These are phyloP conservation scores for Candida smagusa DNA, from an alignment of 1,139 yeast genomes.

Conservation along the genomic window DNA sequence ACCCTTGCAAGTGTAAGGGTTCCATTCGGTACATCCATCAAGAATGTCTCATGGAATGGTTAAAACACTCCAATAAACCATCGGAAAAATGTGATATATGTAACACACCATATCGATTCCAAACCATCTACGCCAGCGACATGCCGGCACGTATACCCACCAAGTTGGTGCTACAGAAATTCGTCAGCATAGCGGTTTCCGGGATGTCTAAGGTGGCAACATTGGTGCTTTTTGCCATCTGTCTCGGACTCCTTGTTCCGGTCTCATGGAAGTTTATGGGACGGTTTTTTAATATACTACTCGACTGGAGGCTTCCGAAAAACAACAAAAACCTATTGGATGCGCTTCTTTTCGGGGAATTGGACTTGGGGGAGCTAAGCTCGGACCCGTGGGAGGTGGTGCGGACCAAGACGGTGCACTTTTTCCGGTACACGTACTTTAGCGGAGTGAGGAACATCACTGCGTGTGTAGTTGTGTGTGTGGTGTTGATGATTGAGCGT, in stretches of 20 bases:
- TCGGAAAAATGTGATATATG: slow-evolving; percentile 85
- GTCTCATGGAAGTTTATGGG: slow-evolving; percentile 53
- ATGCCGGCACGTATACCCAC: slow-evolving; percentile 70
- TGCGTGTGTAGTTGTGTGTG: slow-evolving; percentile 38
- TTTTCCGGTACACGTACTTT: slow-evolving; percentile 33
- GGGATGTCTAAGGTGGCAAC: slow-evolving; percentile 25
- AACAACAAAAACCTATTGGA: slow-evolving; percentile 20
- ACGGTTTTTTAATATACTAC: slow-evolving; percentile 50
- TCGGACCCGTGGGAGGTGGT: neutral
- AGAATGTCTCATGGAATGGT: slow-evolving; percentile 89
- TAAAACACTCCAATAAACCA: slow-evolving; percentile 58
- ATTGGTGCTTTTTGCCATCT: slow-evolving; percentile 31
- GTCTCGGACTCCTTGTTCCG: slow-evolving; percentile 54
- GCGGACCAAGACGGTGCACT: slow-evolving; percentile 14
- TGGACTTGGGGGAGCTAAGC: slow-evolving; percentile 9
- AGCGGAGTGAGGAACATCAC: slow-evolving; percentile 39
- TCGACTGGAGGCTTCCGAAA: slow-evolving; percentile 50
- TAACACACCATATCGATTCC: slow-evolving; percentile 69
- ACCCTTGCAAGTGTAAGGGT: slow-evolving; percentile 94
- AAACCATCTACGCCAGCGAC: slow-evolving; percentile 64
- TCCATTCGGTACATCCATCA: slow-evolving; percentile 92
- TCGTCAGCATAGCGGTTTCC: slow-evolving; percentile 26
- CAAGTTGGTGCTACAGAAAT: slow-evolving; percentile 37
- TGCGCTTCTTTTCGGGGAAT: slow-evolving; percentile 51
- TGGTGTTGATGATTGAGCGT: slow-evolving; percentile 55